Conservation (phyloP, 768 basidiomycete species). For the Macrocybe gigantea region DNA sequence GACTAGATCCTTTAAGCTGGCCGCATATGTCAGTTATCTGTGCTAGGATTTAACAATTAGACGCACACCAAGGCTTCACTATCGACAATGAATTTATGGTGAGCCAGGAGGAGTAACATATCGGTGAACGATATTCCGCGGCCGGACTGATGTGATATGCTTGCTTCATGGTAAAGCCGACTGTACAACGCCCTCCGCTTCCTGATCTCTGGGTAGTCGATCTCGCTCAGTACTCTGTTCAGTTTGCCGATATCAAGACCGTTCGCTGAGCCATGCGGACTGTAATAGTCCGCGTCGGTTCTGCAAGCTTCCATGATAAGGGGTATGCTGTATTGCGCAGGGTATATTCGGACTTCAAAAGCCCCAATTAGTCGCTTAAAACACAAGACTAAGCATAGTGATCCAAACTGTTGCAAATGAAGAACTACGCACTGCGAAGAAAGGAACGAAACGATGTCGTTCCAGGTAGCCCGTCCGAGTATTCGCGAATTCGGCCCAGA, state of each 20-base stretch:
- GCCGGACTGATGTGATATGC: slow-evolving; percentile 60
- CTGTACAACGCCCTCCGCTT: slow-evolving; percentile 66
- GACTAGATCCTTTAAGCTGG: slow-evolving; percentile 78
- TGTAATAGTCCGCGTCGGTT: slow-evolving; percentile 27
- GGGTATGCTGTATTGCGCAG: slow-evolving; percentile 54
- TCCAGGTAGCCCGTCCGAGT: slow-evolving; percentile 75
- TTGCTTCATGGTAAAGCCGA: slow-evolving; percentile 84
- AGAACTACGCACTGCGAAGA: slow-evolving; percentile 65
- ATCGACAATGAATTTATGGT: slow-evolving; percentile 90
- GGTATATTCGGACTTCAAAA: slow-evolving; percentile 87
- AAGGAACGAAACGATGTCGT: slow-evolving; percentile 62
- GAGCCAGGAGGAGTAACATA: slow-evolving; percentile 83
- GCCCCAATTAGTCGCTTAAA: slow-evolving; percentile 73
- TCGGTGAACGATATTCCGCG: slow-evolving; percentile 87
- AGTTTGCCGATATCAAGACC: slow-evolving; percentile 65
- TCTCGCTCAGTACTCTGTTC: slow-evolving; percentile 45
- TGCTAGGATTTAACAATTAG: background rate
- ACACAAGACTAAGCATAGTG: background rate
- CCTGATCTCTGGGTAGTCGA: slow-evolving; percentile 62
- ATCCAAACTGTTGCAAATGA: background rate
- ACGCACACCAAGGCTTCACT: slow-evolving; percentile 83
- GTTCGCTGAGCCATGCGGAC: slow-evolving; percentile 29
- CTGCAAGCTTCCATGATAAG: slow-evolving; percentile 52
- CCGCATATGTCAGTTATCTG: slow-evolving; percentile 8
- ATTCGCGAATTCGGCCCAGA: slow-evolving; percentile 85